These are phyloP conservation scores for Fomitopsis betulina DNA, from an alignment of 1,284 basidiomycete genomes.

Conservation along the genomic window DNA sequence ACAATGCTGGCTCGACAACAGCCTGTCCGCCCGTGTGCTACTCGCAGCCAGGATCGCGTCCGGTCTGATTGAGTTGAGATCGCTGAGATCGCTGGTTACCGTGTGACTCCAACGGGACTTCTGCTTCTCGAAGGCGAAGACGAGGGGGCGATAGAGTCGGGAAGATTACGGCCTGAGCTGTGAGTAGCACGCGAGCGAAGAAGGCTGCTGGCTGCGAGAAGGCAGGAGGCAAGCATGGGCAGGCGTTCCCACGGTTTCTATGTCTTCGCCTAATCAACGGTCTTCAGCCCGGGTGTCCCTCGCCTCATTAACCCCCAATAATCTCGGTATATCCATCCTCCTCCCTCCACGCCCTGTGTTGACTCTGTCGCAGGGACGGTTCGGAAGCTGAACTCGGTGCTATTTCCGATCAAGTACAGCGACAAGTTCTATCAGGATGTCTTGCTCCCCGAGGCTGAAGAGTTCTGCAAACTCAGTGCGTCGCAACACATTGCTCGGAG, in stretches of 20 bases:
- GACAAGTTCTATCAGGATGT: conserved; percentile 79
- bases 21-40: background rate
- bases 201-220: background rate
- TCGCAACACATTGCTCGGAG: conserved; percentile 6
- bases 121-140: background rate
- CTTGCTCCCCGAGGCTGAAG: conserved; percentile 63
- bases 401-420: conserved; percentile 79
- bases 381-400: conserved; percentile 73
- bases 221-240: background rate
- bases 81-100: background rate
- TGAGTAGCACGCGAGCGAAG: background rate
- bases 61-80: background rate
- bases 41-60: background rate
- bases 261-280: conserved; percentile 30
- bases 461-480: conserved; percentile 76
- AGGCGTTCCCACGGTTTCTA: conserved; percentile 25
- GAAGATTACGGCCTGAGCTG: background rate
- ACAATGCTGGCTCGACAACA: background rate
- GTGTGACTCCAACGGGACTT: background rate
- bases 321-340: conserved; percentile 37
- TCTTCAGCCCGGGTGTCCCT: conserved; percentile 54
- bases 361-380: conserved; percentile 49
- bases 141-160: background rate
- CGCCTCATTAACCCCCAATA: conserved; percentile 71
- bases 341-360: background rate